Percentiles rank a stretch among this genome's conserved stretches.
Conservation (phyloP, 331 rosid species). For the Telfairia occidentalis region DNA sequence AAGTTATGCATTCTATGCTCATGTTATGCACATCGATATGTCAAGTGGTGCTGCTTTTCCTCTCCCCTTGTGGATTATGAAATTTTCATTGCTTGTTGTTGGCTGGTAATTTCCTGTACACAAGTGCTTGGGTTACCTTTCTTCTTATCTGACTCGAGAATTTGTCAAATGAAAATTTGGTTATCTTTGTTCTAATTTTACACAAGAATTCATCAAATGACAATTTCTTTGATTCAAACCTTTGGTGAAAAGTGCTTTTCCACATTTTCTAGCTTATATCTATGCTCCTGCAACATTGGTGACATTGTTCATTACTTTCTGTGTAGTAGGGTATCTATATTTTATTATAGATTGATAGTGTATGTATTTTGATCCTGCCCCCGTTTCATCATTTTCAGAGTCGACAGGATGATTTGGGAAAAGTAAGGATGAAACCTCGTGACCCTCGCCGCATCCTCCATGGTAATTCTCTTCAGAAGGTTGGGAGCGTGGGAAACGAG, state of each 20-base stretch:
- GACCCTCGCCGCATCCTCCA: slow-evolving; percentile 93
- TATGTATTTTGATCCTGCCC: background rate
- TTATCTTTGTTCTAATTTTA: background rate
- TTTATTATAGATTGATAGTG: background rate
- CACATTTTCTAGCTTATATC: background rate
- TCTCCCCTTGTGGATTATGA: background rate
- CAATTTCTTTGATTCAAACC: background rate
- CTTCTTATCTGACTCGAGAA: background rate
- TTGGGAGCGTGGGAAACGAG: slow-evolving; percentile 51
- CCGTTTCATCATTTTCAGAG: slow-evolving; percentile 17
- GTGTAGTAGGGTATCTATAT: background rate
- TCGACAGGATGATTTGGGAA: slow-evolving; percentile 47
- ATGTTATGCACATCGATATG: background rate
- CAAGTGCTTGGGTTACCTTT: background rate
- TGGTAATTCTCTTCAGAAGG: slow-evolving; percentile 38
- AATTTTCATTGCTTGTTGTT: background rate
- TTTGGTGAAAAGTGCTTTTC: background rate
- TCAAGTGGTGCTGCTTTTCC: background rate
- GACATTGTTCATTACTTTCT: background rate
- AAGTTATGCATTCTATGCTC: background rate
- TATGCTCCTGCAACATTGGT: background rate
- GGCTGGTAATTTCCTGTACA: background rate
- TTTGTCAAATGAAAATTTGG: background rate
- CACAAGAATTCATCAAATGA: background rate
- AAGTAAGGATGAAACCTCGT: slow-evolving; percentile 91